A percentile compares a stretch with the other conserved stretches of the same genome.
Evolutionary conservation across 345 rosid species (phyloP).

Genomic region (Hibiscus mutabilis): DNA sequence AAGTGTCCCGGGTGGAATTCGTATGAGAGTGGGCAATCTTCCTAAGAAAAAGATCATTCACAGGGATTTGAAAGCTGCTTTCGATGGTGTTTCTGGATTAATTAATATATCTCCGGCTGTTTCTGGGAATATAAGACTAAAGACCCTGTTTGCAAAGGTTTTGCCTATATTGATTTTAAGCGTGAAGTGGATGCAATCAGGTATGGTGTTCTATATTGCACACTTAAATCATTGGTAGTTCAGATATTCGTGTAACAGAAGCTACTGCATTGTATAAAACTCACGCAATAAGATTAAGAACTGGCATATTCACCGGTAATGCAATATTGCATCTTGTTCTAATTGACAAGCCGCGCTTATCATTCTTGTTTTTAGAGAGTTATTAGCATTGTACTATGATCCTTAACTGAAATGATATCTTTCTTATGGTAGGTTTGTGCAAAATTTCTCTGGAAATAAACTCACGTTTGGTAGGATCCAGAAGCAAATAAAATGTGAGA

Average conservation of each 20-base stretch:
- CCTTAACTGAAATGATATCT: conserved; percentile 1
- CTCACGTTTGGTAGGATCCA: conserved; percentile 65
- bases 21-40: conserved; percentile 57
- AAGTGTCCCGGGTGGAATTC: conserved; percentile 38
- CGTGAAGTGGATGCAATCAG: conserved; percentile 55
- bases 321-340: not conserved
- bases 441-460: conserved; percentile 39
- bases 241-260: not conserved
- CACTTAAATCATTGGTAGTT: not conserved
- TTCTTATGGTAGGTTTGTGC: conserved; percentile 53
- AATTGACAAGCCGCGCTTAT: not conserved
- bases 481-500: conserved; percentile 64
- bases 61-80: conserved; percentile 69
- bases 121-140: conserved; percentile 77
- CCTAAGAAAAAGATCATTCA: conserved; percentile 91
- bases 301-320: not conserved
- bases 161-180: conserved; percentile 68
- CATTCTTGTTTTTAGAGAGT: conserved; percentile 3
- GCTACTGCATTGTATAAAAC: not conserved
- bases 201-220: conserved; percentile 26
- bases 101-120: conserved; percentile 59
- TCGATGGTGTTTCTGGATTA: conserved; percentile 55
- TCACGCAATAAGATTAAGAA: not conserved
- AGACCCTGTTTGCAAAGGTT: conserved; percentile 83
- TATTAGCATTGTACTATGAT: not conserved